phyloP scores from a whole-genome alignment of 2,329 filamentous ascomycete genomes.

The Pseudocercospora macadamiae region DNA sequence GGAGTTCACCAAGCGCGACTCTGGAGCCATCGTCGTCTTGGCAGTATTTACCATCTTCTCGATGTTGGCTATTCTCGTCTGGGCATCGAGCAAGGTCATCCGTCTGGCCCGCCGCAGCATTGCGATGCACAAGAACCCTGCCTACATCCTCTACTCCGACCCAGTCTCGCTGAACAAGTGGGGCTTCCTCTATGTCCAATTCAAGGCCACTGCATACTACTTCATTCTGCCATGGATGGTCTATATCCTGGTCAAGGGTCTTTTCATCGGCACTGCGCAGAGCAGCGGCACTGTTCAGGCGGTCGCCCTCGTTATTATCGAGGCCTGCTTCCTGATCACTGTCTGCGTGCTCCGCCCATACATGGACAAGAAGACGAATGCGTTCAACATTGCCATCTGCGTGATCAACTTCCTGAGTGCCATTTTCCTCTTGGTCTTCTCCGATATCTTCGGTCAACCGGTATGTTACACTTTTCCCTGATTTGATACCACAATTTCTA shows the following conservation, averaged over 20 bases:
- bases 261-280: conserved; percentile 86
- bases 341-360: conserved; percentile 83
- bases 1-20: conserved; percentile 88
- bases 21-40: conserved; percentile 80
- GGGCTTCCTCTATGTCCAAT: conserved; percentile 97
- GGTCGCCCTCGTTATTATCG: conserved; percentile 79
- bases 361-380: conserved; percentile 99
- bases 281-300: conserved; percentile 72
- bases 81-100: conserved; percentile 89
- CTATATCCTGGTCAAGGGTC: conserved; percentile 83
- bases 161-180: conserved; percentile 94
- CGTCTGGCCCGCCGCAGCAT: conserved; percentile 86
- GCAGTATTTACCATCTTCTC: conserved; percentile 87
- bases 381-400: conserved; percentile 91
- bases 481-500: not conserved
- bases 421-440: conserved; percentile 87
- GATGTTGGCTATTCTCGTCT: conserved; percentile 74
- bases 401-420: conserved; percentile 88
- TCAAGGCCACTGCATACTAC: conserved; percentile 93
- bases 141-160: conserved; percentile 95
- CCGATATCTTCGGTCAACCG: conserved; percentile 81
- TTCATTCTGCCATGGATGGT: conserved; percentile 80
- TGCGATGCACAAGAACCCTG: conserved; percentile 90
- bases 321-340: conserved; percentile 74
- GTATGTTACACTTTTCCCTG: conserved; percentile 46